A percentile compares a stretch with the other conserved stretches of the same genome.
phyloP scores from a whole-genome alignment of 2,329 filamentous ascomycete species.

The Dactylellina haptotyla region DNA sequence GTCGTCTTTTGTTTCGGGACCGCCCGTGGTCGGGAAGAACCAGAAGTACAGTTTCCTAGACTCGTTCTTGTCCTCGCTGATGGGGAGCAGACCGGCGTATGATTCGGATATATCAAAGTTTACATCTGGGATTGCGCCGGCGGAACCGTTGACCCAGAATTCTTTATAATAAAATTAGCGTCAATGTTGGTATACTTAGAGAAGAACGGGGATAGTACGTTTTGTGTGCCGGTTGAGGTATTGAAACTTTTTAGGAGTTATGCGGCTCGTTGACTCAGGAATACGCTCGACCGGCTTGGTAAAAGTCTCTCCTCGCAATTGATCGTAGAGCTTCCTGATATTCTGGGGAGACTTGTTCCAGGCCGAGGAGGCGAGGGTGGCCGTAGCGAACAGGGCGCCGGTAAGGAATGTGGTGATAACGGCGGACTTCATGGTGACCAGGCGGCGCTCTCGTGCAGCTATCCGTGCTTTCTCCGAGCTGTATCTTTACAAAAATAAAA shows the following conservation, averaged over 20 bases:
- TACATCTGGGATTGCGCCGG: slow-evolving; percentile 72
- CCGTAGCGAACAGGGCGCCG: slow-evolving; percentile 33
- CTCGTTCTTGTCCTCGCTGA: slow-evolving; percentile 66
- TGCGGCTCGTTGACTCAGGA: neutral
- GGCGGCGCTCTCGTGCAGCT: neutral
- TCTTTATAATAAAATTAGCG: slow-evolving; percentile 61
- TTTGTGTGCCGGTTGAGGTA: slow-evolving; percentile 57
- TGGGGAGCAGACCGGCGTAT: slow-evolving; percentile 72
- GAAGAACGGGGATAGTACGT: slow-evolving; percentile 52
- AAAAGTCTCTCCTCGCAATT: neutral
- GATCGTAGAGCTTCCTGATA: slow-evolving; percentile 27
- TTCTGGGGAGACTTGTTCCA: slow-evolving; percentile 32
- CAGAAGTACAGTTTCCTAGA: slow-evolving; percentile 71
- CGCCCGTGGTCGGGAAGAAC: slow-evolving; percentile 71
- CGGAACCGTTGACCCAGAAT: slow-evolving; percentile 72
- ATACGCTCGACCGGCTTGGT: slow-evolving; percentile 2
- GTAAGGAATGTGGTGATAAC: slow-evolving; percentile 22
- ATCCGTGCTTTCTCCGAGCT: too few species aligned
- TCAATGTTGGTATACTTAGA: neutral
- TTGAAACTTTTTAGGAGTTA: slow-evolving; percentile 31
- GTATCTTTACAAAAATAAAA: too few species aligned
- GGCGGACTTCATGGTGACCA: slow-evolving; percentile 21
- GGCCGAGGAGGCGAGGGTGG: slow-evolving; percentile 29
- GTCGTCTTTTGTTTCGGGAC: slow-evolving; percentile 67
- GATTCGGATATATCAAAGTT: slow-evolving; percentile 75